Evolutionary conservation across 306 rosid species (phyloP), one percentile per base, ranked within the genome.

Genomic region (Begonia fuchsioides): DNA sequence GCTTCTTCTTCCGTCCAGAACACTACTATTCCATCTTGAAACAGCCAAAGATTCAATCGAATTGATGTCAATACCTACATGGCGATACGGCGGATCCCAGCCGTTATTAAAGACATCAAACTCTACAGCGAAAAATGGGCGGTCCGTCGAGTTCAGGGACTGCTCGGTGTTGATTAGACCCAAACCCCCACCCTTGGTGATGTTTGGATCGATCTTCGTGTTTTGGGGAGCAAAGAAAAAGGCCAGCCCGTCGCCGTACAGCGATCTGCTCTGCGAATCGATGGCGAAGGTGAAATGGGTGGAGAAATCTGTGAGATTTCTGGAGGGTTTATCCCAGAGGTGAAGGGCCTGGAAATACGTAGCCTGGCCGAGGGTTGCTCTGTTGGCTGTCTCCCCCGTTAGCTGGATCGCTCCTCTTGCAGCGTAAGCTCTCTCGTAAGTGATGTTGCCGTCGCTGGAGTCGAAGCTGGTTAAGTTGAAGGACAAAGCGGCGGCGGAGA

Each of bases 41-140:
- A 54, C 49, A 57, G 65, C 68, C 41, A 44, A 44, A 3, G 76
- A 77, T 2, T 0, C 3, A 64, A 72, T 8, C 3, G 83, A 72
- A 20, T 57, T 66, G 19, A 69, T 47, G 49, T 75, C 47, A 12
- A 79, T 66, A 13, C 82, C 87, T 6, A 70, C 79, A 58, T 75
- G 79, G 40, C 40, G 54, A 1, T 1, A 0, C 0, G 49, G 47
- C 12, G 71, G 75, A 56, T 79, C 87, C 54, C 49, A 72, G 0
- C 0, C 0, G 12, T 63, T 60, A 0, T 1, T 3, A 11, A 1
- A 66, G 52, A 67, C 75, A 50, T 79, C 87, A 44, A 75, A 79
- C 50, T 78, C 85, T 14, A 73, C 66, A 0, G 73, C 85, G 17
- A 73, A 71, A 58, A 78, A 77, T 8, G 58, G 60, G 51, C 55